Conservation (phyloP, 345 rosid species). For the Populus euphratica region DNA sequence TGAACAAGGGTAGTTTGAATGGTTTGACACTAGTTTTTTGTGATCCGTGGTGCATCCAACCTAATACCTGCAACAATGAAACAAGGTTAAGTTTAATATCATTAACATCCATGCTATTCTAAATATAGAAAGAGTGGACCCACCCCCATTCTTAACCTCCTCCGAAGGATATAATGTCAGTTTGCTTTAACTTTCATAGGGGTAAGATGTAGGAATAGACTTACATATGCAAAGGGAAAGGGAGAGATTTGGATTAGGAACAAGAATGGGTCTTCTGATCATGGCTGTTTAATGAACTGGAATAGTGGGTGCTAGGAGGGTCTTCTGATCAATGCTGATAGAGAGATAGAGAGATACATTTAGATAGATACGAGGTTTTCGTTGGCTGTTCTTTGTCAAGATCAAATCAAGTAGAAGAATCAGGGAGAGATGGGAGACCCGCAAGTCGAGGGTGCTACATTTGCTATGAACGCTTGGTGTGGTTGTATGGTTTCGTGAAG, state of each 20-base stretch:
- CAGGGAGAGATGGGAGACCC: conserved; percentile 32
- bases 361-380: conserved; percentile 64
- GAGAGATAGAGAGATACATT: conserved; percentile 48
- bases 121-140: conserved; percentile 23
- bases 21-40: conserved; percentile 46
- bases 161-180: conserved; percentile 26
- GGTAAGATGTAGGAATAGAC: conserved; percentile 22
- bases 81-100: conserved; percentile 31
- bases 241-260: conserved; percentile 27
- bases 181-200: conserved; percentile 34
- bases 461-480: conserved; percentile 35
- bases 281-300: conserved; percentile 25
- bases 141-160: conserved; percentile 65
- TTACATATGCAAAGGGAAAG: conserved; percentile 20
- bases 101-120: conserved; percentile 8
- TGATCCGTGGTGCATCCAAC: conserved; percentile 71
- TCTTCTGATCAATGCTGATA: conserved; percentile 27
- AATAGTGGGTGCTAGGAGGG: conserved; percentile 43
- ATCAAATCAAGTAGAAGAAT: conserved; percentile 51
- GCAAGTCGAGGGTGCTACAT: conserved; percentile 29
- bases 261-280: conserved; percentile 21
- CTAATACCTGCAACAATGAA: conserved; percentile 63
- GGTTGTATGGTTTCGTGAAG: conserved; percentile 22
- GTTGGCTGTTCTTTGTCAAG: conserved; percentile 69
- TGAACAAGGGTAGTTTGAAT: conserved; percentile 13